A percentile compares a stretch with the other conserved stretches of the same genome.
phyloP scores from a whole-genome alignment of 352 stramenopile species.

The Phytophthora litchii region DNA sequence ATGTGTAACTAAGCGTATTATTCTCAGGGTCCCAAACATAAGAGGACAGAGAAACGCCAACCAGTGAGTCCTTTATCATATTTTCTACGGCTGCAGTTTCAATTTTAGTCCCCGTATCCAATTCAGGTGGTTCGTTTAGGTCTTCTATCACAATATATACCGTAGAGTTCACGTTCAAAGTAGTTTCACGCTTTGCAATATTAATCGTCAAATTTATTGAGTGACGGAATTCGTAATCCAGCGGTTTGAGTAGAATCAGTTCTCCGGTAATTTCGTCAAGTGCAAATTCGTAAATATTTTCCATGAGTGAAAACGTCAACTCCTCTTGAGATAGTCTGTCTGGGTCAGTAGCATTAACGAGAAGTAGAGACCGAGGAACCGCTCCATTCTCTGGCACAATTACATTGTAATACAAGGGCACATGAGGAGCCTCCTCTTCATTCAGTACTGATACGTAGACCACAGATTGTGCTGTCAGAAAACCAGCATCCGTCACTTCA shows the following conservation, averaged over 20 bases:
- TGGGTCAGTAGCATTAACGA: constrained; percentile 53
- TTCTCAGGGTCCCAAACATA: constrained; percentile 66
- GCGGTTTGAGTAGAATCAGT: constrained; percentile 10
- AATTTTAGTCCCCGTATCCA: constrained; percentile 5
- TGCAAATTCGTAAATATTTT: constrained; percentile 9
- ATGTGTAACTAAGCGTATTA: constrained; percentile 44
- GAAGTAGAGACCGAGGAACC: constrained; percentile 42
- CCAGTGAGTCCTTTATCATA: constrained; percentile 6
- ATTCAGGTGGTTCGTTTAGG: constrained; percentile 26
- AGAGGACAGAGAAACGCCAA: constrained; percentile 37
- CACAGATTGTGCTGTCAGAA: constrained; percentile 16
- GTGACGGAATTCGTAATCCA: constrained; percentile 25
- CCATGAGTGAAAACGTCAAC: constrained; percentile 32
- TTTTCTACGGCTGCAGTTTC: constrained; percentile 22
- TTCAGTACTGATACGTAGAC: constrained; percentile 31
- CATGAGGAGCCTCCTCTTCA: constrained; percentile 21
- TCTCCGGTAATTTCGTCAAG: constrained; percentile 23
- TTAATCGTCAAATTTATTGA: constrained; percentile 18
- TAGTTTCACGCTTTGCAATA: constrained; percentile 16
- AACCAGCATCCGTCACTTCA: constrained; percentile 26
- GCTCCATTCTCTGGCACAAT: constrained; percentile 40
- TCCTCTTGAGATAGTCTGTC: constrained; percentile 42
- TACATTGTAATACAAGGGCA: constrained; percentile 6
- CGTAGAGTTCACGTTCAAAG: constrained; percentile 11
- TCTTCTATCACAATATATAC: constrained; percentile 21